phyloP scores from a whole-genome alignment of 495 filamentous ascomycete genomes.

The Eremomyces bilateralis region DNA sequence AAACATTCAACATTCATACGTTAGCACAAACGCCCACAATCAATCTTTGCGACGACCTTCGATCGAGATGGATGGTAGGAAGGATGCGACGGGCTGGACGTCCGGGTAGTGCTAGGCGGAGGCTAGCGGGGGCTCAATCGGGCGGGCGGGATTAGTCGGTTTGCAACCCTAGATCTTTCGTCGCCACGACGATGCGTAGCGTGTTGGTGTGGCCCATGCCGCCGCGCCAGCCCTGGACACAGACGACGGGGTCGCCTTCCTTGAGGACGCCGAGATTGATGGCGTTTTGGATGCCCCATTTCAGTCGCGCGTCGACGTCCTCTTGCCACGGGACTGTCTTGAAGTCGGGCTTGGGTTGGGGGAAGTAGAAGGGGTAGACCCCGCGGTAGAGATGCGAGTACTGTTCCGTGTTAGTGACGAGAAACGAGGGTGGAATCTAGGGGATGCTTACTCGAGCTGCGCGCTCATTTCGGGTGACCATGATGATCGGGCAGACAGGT shows the following conservation, averaged over 20 bases:
- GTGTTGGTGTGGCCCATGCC: constrained; percentile 98
- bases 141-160: too few species aligned
- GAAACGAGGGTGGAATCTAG: constrained; percentile 4
- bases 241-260: constrained; percentile 69
- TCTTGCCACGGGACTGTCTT: constrained; percentile 78
- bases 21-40: too few species aligned
- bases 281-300: constrained; percentile 77
- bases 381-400: constrained; percentile 93
- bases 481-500: constrained; percentile 94
- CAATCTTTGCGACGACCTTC: too few species aligned
- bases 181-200: constrained; percentile 22
- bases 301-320: constrained; percentile 89
- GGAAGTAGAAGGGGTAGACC: constrained; percentile 91
- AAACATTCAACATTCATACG: too few species aligned
- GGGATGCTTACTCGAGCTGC: constrained; percentile 57
- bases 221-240: constrained; percentile 94
- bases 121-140: too few species aligned
- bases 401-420: constrained; percentile 13
- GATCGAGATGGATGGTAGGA: too few species aligned
- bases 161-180: constrained; percentile 19
- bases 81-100: too few species aligned
- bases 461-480: constrained; percentile 72
- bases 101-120: too few species aligned
- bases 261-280: constrained; percentile 64
- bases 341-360: constrained; percentile 86